phyloP scores from a whole-genome alignment of 2,329 filamentous ascomycete species.

The Sphaerulina musiva region DNA sequence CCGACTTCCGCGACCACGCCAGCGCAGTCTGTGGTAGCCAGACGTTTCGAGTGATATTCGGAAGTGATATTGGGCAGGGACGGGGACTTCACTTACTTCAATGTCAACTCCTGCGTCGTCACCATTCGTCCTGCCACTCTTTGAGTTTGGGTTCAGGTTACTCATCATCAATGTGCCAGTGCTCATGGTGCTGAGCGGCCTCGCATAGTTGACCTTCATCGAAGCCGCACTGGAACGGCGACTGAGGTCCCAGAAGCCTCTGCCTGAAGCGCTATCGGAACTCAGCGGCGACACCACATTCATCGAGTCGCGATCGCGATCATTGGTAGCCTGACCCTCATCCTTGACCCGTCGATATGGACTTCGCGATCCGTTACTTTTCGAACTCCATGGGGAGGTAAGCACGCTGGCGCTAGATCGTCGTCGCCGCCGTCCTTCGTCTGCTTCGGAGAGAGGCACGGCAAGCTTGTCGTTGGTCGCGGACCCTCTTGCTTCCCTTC shows the following conservation, averaged over 20 bases:
- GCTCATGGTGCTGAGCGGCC: constrained; percentile 28
- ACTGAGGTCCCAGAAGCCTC: constrained; percentile 14
- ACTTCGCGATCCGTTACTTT: constrained; percentile 16
- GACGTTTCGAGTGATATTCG: background rate
- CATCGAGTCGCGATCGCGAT: constrained; percentile 4
- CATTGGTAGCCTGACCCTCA: constrained; percentile 20
- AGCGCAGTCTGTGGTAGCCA: constrained; percentile 1
- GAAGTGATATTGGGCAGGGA: background rate
- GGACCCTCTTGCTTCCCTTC: constrained; percentile 1
- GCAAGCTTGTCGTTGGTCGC: constrained; percentile 9
- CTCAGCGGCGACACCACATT: constrained; percentile 1
- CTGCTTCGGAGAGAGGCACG: constrained; percentile 11
- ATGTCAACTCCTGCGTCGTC: background rate
- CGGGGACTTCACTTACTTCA: constrained; percentile 1
- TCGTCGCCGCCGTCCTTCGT: constrained; percentile 18
- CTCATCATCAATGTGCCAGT: constrained; percentile 13
- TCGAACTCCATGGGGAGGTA: constrained; percentile 16
- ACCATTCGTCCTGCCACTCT: background rate
- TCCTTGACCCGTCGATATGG: constrained; percentile 23
- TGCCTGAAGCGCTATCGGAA: constrained; percentile 10
- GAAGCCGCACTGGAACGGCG: constrained; percentile 20
- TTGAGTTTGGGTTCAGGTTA: constrained; percentile 7
- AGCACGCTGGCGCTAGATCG: constrained; percentile 22
- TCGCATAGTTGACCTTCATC: constrained; percentile 14
- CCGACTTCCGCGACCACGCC: background rate